Base-by-base conservation (phyloP, 1,139 yeast species). In the Meyerozyma guilliermondii region DNA sequence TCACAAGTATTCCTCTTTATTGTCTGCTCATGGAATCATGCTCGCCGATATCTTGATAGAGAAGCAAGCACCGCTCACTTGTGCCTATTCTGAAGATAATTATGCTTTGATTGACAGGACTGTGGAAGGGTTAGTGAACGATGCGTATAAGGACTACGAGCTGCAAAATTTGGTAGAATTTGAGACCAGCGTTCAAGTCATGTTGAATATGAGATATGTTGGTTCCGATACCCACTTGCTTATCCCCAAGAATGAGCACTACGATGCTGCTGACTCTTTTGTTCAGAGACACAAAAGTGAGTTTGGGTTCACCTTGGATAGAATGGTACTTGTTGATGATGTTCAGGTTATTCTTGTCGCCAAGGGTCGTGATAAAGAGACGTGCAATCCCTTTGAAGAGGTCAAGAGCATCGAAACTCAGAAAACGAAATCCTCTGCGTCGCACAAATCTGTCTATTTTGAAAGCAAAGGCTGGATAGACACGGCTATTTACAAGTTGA, bases 151-250 rank as follows among this genome's bases (percentile, higher is more conserved):
- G n/a, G 75, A 68, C 39, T 67, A 60, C 47, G 39, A 55, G 14
- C 62, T 55, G 4, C 75, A 69, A 46, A 55, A 58, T 10, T 59
- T 68, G 46, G 47, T 56, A 6, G 52, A 45, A 2, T 59, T 59
- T 40, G 41, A 46, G 3, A 60, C 70, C 10, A 48, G 54, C 40
- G 67, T 75, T 42, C 95, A 88, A 53, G 75, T 76, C 27, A 86
- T 76, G 51, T 66, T 88, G 50, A 89, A 89, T 57, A 68, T 91
- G 73, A 74, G 94, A 54, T 91, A 87, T 59, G 79, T 80, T 47
- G 97, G 97, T 6, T 84, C 96, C 14, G 97, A 89, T 56, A 84
- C 96, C 3, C 83, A 84, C 38, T 68, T 91, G 49, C 83, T 89
- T 82, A 79, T 87, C 30, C 62, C 62, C 3, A 29, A 39, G 10